Conservation (phyloP, 768 basidiomycete genomes). For the Pleurotus cornucopiae region DNA sequence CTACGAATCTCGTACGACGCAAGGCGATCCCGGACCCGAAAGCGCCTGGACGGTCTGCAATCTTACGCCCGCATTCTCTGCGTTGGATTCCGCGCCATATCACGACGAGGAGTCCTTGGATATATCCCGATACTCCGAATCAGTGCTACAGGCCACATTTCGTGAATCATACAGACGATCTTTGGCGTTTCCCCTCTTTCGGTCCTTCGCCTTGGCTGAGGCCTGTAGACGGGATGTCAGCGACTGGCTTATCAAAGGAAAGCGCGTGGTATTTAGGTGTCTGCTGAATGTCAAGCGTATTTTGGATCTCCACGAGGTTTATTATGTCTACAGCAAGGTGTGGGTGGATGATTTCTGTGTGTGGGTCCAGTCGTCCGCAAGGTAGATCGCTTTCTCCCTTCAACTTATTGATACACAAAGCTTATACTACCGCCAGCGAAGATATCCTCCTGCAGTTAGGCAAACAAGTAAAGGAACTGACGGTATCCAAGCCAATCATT, state of each 20-base stretch:
- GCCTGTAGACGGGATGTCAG: conserved; percentile 65
- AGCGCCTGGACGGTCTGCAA: conserved; percentile 83
- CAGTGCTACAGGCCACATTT: conserved; percentile 49
- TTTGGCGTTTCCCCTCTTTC: conserved; percentile 74
- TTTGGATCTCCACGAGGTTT: conserved; percentile 79
- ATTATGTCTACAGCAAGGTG: conserved; percentile 84
- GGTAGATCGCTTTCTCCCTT: conserved; percentile 31
- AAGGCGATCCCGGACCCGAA: conserved; percentile 78
- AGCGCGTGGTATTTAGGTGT: conserved; percentile 56
- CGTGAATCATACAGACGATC: conserved; percentile 68
- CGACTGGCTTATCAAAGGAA: conserved; percentile 52
- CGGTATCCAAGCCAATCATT: conserved; percentile 49
- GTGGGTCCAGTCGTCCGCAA: conserved; percentile 72
- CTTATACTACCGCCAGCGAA: conserved; percentile 41
- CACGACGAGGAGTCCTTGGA: neutral
- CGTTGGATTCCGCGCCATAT: conserved; percentile 70
- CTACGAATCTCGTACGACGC: conserved; percentile 77
- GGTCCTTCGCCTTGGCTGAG: conserved; percentile 73
- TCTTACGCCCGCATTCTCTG: conserved; percentile 76
- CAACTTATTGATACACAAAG: neutral
- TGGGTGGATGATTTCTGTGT: conserved; percentile 84
- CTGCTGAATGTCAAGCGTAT: conserved; percentile 70
- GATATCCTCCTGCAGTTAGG: conserved; percentile 45
- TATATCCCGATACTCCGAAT: conserved; percentile 26
- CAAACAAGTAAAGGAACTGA: conserved; percentile 29